A percentile compares a stretch with the other conserved stretches of the same genome.
These are phyloP conservation scores for Bipolaris victoriae DNA, from an alignment of 2,329 filamentous ascomycete species.

Conservation along the genomic window DNA sequence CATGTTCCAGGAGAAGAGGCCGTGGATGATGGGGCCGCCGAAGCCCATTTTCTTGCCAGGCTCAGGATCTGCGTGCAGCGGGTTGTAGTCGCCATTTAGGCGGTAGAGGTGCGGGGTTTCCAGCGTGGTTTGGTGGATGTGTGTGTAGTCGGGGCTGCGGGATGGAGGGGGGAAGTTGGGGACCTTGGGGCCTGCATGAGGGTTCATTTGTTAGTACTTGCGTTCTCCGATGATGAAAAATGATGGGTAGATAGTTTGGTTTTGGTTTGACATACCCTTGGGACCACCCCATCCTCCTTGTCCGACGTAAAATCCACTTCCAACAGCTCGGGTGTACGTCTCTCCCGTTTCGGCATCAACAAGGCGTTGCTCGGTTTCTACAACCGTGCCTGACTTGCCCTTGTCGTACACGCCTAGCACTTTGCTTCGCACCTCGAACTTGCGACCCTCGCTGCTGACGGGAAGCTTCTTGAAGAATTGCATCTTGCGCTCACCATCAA, in stretches of 20 bases:
- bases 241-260: background rate
- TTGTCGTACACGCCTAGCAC: constrained; percentile 90
- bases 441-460: constrained; percentile 69
- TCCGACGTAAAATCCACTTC: constrained; percentile 78
- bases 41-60: constrained; percentile 90
- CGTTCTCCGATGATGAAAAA: too few relatives aligned
- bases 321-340: constrained; percentile 71
- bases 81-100: constrained; percentile 94
- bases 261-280: constrained; percentile 64
- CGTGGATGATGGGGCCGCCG: constrained; percentile 86
- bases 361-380: constrained; percentile 78
- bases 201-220: background rate
- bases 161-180: constrained; percentile 79
- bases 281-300: constrained; percentile 88
- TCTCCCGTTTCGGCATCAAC: constrained; percentile 73
- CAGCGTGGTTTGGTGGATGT: constrained; percentile 71
- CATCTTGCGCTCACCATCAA: constrained; percentile 84
- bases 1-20: constrained; percentile 85
- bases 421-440: constrained; percentile 77
- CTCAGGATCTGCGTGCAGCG: constrained; percentile 84
- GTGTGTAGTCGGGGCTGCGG: constrained; percentile 71
- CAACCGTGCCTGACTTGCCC: constrained; percentile 79
- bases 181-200: constrained; percentile 65
- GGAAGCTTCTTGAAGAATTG: constrained; percentile 79
- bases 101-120: constrained; percentile 69